Conservation (phyloP, 2,329 filamentous ascomycete genomes). For the Triangularia verruculosa region DNA sequence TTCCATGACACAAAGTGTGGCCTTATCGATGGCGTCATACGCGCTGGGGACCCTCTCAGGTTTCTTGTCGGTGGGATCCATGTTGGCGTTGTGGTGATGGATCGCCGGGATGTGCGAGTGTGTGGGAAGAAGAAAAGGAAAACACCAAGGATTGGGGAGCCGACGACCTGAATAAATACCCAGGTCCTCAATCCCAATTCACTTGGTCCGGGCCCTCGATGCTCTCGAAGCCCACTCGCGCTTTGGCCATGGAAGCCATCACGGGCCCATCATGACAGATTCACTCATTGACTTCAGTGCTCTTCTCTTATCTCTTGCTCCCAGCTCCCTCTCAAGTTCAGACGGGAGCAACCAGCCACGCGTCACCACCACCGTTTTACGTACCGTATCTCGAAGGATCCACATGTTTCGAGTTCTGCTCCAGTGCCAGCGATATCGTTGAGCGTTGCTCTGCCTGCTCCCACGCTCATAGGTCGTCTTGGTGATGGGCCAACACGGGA, state of each 20-base stretch:
- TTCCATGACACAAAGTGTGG: too few species aligned
- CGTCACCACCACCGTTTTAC: slow-evolving; percentile 1
- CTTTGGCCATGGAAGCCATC: not conserved
- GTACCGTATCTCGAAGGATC: slow-evolving; percentile 39
- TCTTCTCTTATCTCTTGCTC: too few species aligned
- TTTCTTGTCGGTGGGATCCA: too few species aligned
- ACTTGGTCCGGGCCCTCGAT: not conserved
- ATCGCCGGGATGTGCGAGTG: not conserved
- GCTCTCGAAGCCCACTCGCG: not conserved
- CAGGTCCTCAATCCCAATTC: not conserved
- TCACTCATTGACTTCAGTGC: not conserved
- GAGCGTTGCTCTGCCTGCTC: slow-evolving; percentile 30
- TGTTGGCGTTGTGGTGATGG: too few species aligned
- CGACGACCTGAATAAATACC: not conserved
- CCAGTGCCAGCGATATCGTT: slow-evolving; percentile 31
- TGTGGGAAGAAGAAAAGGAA: not conserved
- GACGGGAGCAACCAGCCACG: not conserved
- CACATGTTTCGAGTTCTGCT: slow-evolving; percentile 41
- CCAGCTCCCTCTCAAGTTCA: not conserved
- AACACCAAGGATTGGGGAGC: not conserved
- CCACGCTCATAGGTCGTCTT: slow-evolving; percentile 47
- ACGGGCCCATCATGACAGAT: not conserved
- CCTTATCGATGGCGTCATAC: too few species aligned
- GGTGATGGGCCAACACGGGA: slow-evolving; percentile 50
- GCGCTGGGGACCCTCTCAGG: too few species aligned